Percentiles rank a stretch among this genome's conserved stretches.
phyloP scores from a whole-genome alignment of 169 alveolate genomes.

The Plasmodium falciparum region DNA sequence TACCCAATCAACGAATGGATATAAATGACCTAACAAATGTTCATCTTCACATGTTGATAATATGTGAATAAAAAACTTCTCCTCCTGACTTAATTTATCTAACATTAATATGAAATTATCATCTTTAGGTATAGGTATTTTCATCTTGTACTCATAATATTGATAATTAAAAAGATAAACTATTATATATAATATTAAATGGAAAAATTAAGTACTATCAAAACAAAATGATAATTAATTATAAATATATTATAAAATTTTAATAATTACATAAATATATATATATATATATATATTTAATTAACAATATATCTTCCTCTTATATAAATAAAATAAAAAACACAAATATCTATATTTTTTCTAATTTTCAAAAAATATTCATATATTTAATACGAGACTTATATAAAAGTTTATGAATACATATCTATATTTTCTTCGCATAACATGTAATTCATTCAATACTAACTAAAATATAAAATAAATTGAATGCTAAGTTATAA shows the following conservation, averaged over 20 bases:
- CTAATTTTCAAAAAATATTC: too few species aligned
- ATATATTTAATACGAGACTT: too few species aligned
- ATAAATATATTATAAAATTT: not conserved
- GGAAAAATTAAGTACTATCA: not conserved
- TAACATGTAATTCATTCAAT: too few species aligned
- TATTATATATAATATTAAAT: not conserved
- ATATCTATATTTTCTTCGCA: too few species aligned
- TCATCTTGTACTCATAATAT: slow-evolving; percentile 79
- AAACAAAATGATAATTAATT: not conserved
- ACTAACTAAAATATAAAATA: too few species aligned
- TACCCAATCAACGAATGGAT: slow-evolving; percentile 87
- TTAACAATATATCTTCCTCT: too few species aligned
- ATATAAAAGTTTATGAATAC: too few species aligned
- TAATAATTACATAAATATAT: slow-evolving; percentile 1
- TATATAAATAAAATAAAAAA: too few species aligned
- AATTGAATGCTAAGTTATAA: too few species aligned
- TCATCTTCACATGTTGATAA: slow-evolving; percentile 79
- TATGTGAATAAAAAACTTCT: slow-evolving; percentile 81
- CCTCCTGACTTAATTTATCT: slow-evolving; percentile 82
- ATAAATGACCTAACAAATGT: slow-evolving; percentile 79
- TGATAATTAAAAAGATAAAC: not conserved
- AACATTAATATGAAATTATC: slow-evolving; percentile 84
- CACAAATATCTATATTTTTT: too few species aligned
- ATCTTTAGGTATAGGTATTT: slow-evolving; percentile 86
- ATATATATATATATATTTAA: slow-evolving; percentile 5